Conservation (phyloP, 805 yeast species). For the Hanseniaspora hatyaiensis region DNA sequence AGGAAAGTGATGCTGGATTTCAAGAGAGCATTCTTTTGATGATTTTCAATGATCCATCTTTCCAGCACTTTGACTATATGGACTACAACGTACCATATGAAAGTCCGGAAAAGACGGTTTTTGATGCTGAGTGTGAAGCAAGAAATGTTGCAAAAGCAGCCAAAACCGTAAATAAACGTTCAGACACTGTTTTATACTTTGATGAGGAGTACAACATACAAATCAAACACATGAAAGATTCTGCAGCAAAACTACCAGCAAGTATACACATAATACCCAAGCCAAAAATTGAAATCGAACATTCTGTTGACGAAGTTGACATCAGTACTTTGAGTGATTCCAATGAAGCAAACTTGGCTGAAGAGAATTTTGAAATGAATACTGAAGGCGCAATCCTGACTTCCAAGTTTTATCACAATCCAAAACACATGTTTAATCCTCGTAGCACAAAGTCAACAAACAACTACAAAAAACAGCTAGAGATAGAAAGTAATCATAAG, state of each 20-base stretch:
- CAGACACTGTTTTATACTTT: neutral
- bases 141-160: neutral
- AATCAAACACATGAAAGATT: neutral
- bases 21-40: conserved; percentile 8
- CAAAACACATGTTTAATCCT: conserved; percentile 7
- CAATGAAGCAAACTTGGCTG: neutral
- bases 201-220: conserved; percentile 2
- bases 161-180: neutral
- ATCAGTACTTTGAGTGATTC: neutral
- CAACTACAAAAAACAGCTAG: conserved; percentile 15
- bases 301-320: neutral
- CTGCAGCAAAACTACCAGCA: neutral
- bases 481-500: conserved; percentile 17
- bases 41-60: conserved; percentile 4
- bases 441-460: conserved; percentile 11
- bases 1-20: conserved; percentile 7
- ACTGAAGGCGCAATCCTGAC: neutral
- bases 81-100: conserved; percentile 3
- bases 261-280: neutral
- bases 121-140: neutral
- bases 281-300: neutral
- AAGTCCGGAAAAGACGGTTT: neutral
- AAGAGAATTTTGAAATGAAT: neutral
- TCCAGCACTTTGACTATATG: conserved; percentile 5
- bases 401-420: neutral